These are phyloP conservation scores for Pythium aquatile DNA, from an alignment of 352 stramenopile genomes.

Conservation along the genomic window DNA sequence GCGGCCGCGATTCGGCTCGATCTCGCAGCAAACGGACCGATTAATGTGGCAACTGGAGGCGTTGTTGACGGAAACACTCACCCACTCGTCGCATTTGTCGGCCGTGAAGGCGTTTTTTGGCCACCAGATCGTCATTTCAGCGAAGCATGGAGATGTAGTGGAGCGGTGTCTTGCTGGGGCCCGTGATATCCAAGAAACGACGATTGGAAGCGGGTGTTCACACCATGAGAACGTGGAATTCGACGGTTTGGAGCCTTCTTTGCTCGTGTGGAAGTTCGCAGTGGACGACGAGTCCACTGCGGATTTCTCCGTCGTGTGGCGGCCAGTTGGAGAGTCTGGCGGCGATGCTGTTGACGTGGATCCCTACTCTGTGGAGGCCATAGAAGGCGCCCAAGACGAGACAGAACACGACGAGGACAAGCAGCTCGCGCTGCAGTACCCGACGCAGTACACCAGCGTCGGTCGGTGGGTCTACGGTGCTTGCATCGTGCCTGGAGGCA, in stretches of 20 bases:
- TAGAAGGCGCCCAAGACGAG: neutral
- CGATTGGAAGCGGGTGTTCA: neutral
- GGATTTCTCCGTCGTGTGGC: slow-evolving; percentile 28
- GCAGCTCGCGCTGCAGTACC: slow-evolving; percentile 26
- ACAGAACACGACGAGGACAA: neutral
- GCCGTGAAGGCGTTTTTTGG: slow-evolving; percentile 12
- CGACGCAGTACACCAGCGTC: slow-evolving; percentile 30
- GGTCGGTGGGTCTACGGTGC: slow-evolving; percentile 32
- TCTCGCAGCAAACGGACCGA: slow-evolving; percentile 5
- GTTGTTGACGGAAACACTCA: neutral
- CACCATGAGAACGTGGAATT: neutral
- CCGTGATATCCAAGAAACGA: neutral
- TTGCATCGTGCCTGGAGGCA: slow-evolving; percentile 19
- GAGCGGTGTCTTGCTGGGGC: neutral
- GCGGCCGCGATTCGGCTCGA: slow-evolving; percentile 5
- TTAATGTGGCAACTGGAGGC: slow-evolving; percentile 14
- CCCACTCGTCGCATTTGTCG: neutral
- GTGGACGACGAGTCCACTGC: slow-evolving; percentile 29
- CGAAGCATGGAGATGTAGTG: neutral
- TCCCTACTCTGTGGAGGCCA: slow-evolving; percentile 19
- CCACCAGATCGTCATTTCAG: neutral
- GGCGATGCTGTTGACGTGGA: slow-evolving; percentile 7
- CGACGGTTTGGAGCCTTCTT: neutral
- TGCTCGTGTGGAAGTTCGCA: slow-evolving; percentile 46
- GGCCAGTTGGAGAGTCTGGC: neutral